Conservation (phyloP, 1,284 basidiomycete species). For the Ganoderma lucidum region DNA sequence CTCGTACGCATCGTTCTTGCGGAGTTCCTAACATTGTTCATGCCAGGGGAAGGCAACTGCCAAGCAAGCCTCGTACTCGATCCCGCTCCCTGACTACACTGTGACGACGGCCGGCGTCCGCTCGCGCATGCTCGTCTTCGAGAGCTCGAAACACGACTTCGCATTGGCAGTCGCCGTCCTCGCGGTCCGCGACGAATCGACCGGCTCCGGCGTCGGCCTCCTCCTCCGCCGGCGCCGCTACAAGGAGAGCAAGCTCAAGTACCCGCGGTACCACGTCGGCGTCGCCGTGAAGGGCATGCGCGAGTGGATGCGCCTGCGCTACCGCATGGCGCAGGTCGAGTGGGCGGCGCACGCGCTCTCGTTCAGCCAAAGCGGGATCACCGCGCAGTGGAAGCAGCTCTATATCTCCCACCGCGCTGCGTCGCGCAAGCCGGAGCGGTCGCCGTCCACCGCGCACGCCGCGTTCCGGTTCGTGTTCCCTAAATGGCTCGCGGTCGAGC, state of each 20-base stretch:
- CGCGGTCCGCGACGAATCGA: conserved; percentile 23
- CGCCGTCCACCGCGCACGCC: background rate
- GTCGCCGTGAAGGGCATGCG: conserved; percentile 20
- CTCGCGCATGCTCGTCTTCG: conserved; percentile 26
- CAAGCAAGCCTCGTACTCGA: conserved; percentile 7
- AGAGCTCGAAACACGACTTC: conserved; percentile 13
- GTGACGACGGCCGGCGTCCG: conserved; percentile 28
- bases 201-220: conserved; percentile 26
- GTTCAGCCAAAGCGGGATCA: conserved; percentile 19
- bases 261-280: conserved; percentile 24
- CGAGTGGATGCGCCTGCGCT: conserved; percentile 22
- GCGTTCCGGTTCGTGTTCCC: conserved; percentile 27
- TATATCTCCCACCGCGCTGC: conserved; percentile 29
- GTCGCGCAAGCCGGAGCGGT: conserved; percentile 17
- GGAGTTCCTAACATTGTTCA: background rate
- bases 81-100: conserved; percentile 26
- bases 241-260: conserved; percentile 12
- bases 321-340: conserved; percentile 26
- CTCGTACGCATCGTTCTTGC: background rate
- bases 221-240: conserved; percentile 25
- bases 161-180: conserved; percentile 28
- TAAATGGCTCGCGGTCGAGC: conserved; percentile 27
- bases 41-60: background rate
- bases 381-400: conserved; percentile 26
- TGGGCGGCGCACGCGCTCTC: conserved; percentile 27